Base-by-base conservation (phyloP, 2,329 filamentous ascomycete genomes). In the Penicillium janthinellum region DNA sequence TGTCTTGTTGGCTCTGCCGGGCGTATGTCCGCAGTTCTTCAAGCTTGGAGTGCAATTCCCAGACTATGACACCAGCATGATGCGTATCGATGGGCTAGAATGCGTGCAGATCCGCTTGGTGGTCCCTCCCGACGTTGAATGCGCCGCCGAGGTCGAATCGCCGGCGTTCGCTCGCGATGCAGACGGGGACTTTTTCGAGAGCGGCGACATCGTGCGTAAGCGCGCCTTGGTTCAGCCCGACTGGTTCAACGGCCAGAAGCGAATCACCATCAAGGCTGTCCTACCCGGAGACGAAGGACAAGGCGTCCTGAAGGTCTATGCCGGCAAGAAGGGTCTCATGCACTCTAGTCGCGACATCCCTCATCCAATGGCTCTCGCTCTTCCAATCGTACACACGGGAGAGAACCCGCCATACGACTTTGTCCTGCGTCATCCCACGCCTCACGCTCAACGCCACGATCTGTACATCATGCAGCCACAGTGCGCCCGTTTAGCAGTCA, bases 391-490 rank as follows among this genome's bases (percentile, higher is more conserved):
- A 39, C 95, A 99, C 76, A 89, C 87, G 0, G 95, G 95, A 60
- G 90, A 94, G 68, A 99, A 99, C 72, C 95, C 95, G 3, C 86
- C 91, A 0, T 99, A 96, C 75, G 92, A 96, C 60, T 99, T 98
- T 76, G 84, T 97, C 48, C 90, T 89, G 41, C 87, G 95, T 4
- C 95, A 99, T 74, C 96, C 96, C 7, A 99, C 95, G 2, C 95
- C 95, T 8, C 95, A 99, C 75, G 95, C 95, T n/a, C 92, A 96
- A 72, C 87, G 94, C 44, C 93, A 99, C 75, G 95, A 99, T 73
- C 88, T 99, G 59, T 99, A 99, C 75, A 91, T 99, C 64, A 91
- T 93, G 47, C 95, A 98, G 73, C 95, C 96, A 1, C 96, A 99
- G 76, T 99, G 95, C 74, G 85, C 89, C 65, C 87, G 88, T 28